A percentile compares a stretch with the other conserved stretches of the same genome.
These are phyloP conservation scores for Colletotrichum lentis DNA, from an alignment of 2,329 filamentous ascomycete species.

Conservation along the genomic window DNA sequence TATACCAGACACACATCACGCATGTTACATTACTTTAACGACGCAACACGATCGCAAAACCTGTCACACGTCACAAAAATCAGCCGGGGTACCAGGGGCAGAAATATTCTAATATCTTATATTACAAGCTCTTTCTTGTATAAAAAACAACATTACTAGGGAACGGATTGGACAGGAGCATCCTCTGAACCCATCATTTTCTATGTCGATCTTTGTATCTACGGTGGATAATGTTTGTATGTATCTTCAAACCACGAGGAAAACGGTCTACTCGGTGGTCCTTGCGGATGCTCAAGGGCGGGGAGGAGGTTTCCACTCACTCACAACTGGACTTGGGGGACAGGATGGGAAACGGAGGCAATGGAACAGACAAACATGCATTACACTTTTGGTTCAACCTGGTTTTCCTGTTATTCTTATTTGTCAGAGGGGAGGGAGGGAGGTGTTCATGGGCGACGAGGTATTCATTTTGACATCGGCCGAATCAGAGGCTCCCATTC, in stretches of 20 bases:
- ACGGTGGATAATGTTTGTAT: slow-evolving; percentile 14
- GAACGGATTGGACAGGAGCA: not conserved
- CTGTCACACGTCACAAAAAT: slow-evolving; percentile 15
- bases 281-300: too few species aligned
- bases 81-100: slow-evolving; percentile 4
- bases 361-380: slow-evolving; percentile 15
- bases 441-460: slow-evolving; percentile 10
- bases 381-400: slow-evolving; percentile 2
- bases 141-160: not conserved
- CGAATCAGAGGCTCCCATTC: slow-evolving; percentile 25
- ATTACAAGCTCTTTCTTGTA: slow-evolving; percentile 1
- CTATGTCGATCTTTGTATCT: slow-evolving; percentile 9
- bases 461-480: slow-evolving; percentile 3
- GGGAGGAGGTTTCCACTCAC: not conserved
- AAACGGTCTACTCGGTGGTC: not conserved
- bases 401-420: not conserved
- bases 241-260: slow-evolving; percentile 3
- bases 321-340: not conserved
- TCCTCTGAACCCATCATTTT: slow-evolving; percentile 2
- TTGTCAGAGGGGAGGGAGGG: not conserved
- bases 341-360: not conserved
- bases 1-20: slow-evolving; percentile 19
- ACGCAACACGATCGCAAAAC: slow-evolving; percentile 33
- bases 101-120: slow-evolving; percentile 1
- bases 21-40: slow-evolving; percentile 26